These are phyloP conservation scores for Typha latifolia DNA, from an alignment of 176 grass and related monocot species.

Conservation along the genomic window DNA sequence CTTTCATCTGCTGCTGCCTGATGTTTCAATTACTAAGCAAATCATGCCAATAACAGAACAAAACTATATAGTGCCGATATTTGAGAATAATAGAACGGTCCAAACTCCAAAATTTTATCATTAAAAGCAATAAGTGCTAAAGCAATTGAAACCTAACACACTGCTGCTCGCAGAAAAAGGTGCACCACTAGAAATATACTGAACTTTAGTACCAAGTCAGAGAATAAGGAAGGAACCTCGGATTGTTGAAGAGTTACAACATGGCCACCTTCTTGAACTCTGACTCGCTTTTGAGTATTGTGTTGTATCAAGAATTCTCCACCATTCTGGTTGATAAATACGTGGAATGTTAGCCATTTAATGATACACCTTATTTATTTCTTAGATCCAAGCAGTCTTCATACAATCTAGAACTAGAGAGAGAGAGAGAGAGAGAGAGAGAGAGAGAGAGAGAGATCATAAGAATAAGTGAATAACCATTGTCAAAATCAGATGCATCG, in stretches of 20 bases:
- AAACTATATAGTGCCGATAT: too few species aligned
- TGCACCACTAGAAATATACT: neutral
- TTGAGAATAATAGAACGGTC: too few species aligned
- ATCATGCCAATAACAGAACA: neutral
- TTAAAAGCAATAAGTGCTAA: too few species aligned
- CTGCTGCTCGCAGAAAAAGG: too few species aligned
- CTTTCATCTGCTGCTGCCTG: conserved; percentile 49
- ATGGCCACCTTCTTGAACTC: conserved; percentile 46
- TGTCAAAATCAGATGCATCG: too few species aligned
- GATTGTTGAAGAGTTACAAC: conserved; percentile 35
- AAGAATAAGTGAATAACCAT: neutral
- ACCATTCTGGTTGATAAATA: conserved; percentile 47
- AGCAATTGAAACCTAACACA: too few species aligned
- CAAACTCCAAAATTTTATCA: too few species aligned
- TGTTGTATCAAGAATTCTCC: conserved; percentile 84
- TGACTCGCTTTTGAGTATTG: conserved; percentile 67
- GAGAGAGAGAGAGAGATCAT: neutral
- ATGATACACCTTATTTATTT: neutral
- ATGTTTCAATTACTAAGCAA: conserved; percentile 6
- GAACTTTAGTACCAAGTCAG: neutral
- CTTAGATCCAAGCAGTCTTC: neutral
- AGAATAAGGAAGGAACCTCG: conserved; percentile 35
- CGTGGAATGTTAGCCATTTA: conserved; percentile 9
- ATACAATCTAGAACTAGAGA: neutral
- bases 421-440: neutral